These are phyloP conservation scores for Heritiera littoralis DNA, from an alignment of 345 rosid genomes.

Conservation along the genomic window DNA sequence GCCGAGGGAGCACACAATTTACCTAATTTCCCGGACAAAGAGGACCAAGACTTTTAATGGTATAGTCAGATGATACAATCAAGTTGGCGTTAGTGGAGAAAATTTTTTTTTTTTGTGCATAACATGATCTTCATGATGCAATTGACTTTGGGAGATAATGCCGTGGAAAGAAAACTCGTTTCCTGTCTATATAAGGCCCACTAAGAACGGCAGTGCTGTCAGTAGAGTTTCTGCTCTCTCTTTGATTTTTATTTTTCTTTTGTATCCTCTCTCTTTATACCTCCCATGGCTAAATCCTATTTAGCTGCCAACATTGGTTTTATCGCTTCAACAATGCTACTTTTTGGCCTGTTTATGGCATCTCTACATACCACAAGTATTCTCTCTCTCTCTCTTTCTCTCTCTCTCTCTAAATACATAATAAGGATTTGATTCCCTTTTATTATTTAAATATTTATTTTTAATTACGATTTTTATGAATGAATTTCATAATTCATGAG, in stretches of 20 bases:
- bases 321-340: neutral
- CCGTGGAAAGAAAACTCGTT: too few species aligned
- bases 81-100: too few species aligned
- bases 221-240: neutral
- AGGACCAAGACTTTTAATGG: too few species aligned
- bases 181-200: neutral
- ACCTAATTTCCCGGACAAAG: too few species aligned
- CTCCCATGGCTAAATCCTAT: constrained; percentile 14
- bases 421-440: too few species aligned
- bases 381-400: neutral
- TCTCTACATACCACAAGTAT: constrained; percentile 4
- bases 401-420: too few species aligned
- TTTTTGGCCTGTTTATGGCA: constrained; percentile 2
- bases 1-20: too few species aligned
- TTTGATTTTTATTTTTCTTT: neutral
- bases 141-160: neutral
- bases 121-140: neutral
- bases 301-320: neutral
- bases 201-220: neutral
- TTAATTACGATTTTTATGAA: too few species aligned
- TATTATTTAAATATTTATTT: too few species aligned
- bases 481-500: too few species aligned
- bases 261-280: neutral
- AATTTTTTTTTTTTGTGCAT: too few species aligned
- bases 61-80: too few species aligned